Percentiles rank a stretch among this genome's conserved stretches.
phyloP scores from a whole-genome alignment of 352 stramenopile species.

The Phytopythium helicoides region DNA sequence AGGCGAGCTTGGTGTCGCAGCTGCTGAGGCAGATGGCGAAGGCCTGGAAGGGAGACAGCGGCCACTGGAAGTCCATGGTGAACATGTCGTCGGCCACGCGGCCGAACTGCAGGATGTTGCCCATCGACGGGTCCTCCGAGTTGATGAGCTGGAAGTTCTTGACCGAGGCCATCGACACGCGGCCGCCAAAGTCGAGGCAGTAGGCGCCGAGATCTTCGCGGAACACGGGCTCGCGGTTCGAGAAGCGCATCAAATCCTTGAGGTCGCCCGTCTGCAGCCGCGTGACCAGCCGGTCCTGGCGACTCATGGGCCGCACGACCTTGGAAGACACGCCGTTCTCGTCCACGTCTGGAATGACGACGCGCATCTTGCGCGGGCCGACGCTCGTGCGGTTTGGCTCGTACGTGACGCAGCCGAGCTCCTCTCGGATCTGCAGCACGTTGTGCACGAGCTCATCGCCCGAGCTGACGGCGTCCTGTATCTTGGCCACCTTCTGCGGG shows the following conservation, averaged over 20 bases:
- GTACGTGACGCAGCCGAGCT: conserved; percentile 84
- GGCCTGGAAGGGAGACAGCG: conserved; percentile 84
- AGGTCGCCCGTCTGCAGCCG: conserved; percentile 66
- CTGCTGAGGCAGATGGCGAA: conserved; percentile 89
- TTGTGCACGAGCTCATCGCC: conserved; percentile 70
- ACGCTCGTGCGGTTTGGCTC: conserved; percentile 87
- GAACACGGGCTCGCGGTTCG: conserved; percentile 84
- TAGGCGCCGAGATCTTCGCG: conserved; percentile 85
- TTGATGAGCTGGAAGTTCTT: conserved; percentile 91
- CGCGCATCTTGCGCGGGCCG: conserved; percentile 83
- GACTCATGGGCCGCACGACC: conserved; percentile 83
- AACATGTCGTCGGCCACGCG: conserved; percentile 90
- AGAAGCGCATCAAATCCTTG: conserved; percentile 86
- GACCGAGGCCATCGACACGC: conserved; percentile 72
- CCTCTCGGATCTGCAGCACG: conserved; percentile 84
- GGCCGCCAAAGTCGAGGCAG: conserved; percentile 79
- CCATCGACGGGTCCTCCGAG: conserved; percentile 78
- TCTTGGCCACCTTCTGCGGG: conserved; percentile 86
- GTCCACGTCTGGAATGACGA: conserved; percentile 79
- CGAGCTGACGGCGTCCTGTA: conserved; percentile 77
- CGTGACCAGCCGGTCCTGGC: conserved; percentile 78
- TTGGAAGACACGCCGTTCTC: conserved; percentile 78
- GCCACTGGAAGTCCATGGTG: conserved; percentile 90
- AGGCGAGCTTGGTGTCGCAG: conserved; percentile 88
- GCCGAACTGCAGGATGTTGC: conserved; percentile 87